A percentile compares a stretch with the other conserved stretches of the same genome.
Evolutionary conservation across 495 filamentous ascomycete genomes (phyloP).

Genomic region (Echria macrotheca): DNA sequence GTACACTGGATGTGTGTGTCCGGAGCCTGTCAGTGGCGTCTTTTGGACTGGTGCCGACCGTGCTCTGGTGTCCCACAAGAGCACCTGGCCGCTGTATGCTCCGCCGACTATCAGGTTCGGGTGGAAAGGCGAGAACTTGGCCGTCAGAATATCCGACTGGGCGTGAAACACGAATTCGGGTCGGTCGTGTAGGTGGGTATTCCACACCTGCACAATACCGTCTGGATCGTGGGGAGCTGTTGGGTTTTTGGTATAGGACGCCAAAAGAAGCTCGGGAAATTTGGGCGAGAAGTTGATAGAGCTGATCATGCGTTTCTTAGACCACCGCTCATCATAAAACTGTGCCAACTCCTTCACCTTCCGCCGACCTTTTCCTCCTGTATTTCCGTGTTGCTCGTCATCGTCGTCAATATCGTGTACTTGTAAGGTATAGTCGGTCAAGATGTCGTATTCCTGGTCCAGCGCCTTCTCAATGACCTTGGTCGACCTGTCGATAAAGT

Average conservation of each 20-base stretch:
- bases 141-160: slow-evolving; percentile 89
- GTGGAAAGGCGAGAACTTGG: slow-evolving; percentile 96
- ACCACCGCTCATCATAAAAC: slow-evolving; percentile 94
- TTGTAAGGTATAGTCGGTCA: slow-evolving; percentile 87
- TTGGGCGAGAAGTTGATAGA: slow-evolving; percentile 90
- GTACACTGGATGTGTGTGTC: slow-evolving; percentile 96
- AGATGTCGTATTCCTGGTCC: slow-evolving; percentile 86
- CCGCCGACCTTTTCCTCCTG: slow-evolving; percentile 67
- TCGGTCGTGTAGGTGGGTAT: slow-evolving; percentile 84
- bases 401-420: slow-evolving; percentile 69
- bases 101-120: slow-evolving; percentile 93
- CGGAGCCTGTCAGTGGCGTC: slow-evolving; percentile 85
- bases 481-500: slow-evolving; percentile 90
- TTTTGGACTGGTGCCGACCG: slow-evolving; percentile 87
- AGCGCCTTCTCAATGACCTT: slow-evolving; percentile 96
- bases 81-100: slow-evolving; percentile 91
- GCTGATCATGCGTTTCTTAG: slow-evolving; percentile 93
- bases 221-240: slow-evolving; percentile 92
- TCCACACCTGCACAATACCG: slow-evolving; percentile 95
- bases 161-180: slow-evolving; percentile 96
- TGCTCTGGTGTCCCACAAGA: slow-evolving; percentile 95
- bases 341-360: slow-evolving; percentile 82
- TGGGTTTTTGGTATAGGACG: slow-evolving; percentile 94
- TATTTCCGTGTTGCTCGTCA: slow-evolving; percentile 70
- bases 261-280: slow-evolving; percentile 87